phyloP scores from a whole-genome alignment of 2,329 filamentous ascomycete species.

The Claviceps sp. region DNA sequence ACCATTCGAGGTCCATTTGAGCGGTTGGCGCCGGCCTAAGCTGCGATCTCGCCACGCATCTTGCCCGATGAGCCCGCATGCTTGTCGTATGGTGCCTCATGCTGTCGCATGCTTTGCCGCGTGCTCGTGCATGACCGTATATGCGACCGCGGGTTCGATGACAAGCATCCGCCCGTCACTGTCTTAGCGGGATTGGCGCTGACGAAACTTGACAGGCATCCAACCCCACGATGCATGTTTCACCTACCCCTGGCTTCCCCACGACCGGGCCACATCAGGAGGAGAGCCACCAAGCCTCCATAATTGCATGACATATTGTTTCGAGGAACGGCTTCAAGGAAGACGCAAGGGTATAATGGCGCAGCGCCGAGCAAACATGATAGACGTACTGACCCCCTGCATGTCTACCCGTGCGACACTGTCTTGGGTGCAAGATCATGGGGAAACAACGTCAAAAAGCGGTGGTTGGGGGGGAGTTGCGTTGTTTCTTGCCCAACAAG shows the following conservation, averaged over 20 bases:
- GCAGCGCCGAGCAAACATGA: not conserved
- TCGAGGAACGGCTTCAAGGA: too few species aligned
- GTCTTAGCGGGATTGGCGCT: not conserved
- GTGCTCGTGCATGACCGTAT: slow-evolving; percentile 1
- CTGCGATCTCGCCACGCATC: not conserved
- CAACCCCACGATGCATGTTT: not conserved
- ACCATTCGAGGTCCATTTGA: not conserved
- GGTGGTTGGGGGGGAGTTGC: not conserved
- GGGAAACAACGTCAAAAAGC: not conserved
- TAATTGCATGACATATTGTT: too few species aligned
- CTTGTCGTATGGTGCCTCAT: not conserved
- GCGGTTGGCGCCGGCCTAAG: slow-evolving; percentile 2
- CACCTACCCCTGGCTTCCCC: not conserved
- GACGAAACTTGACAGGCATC: not conserved
- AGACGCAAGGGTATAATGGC: not conserved
- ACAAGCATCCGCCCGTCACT: not conserved
- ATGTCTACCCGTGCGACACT: not conserved
- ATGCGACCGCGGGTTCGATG: slow-evolving; percentile 2
- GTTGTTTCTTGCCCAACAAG: not conserved
- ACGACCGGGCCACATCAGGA: not conserved
- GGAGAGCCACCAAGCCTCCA: not conserved
- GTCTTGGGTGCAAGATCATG: not conserved
- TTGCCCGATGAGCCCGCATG: too few species aligned
- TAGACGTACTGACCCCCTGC: not conserved
- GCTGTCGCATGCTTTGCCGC: not conserved